phyloP scores from a whole-genome alignment of 352 stramenopile species.

The Phytophthora sp. region DNA sequence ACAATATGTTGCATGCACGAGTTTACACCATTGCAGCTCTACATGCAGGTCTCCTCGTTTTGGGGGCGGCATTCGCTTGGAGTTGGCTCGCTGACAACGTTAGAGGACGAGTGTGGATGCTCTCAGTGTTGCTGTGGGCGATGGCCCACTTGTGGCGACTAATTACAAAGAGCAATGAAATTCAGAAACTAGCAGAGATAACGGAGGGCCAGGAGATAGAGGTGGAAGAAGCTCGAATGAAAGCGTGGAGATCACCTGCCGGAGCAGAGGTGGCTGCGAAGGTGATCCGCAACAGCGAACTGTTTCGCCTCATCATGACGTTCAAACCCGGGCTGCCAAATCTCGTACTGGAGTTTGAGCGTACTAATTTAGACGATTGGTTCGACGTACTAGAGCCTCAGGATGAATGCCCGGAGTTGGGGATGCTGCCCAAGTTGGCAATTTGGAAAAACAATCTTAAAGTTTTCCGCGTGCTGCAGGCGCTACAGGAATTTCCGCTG shows the following conservation, averaged over 20 bases:
- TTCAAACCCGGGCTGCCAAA: conserved; percentile 16
- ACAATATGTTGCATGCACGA: not conserved
- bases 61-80: conserved; percentile 1
- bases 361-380: conserved; percentile 1
- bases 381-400: not conserved
- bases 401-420: conserved; percentile 4
- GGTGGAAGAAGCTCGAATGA: not conserved
- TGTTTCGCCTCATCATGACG: conserved; percentile 22
- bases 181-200: not conserved
- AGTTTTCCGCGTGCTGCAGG: conserved; percentile 10
- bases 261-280: conserved; percentile 4
- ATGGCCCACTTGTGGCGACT: conserved; percentile 4
- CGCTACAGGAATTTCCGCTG: conserved; percentile 1
- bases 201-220: not conserved
- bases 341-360: conserved; percentile 14
- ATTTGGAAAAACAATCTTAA: conserved; percentile 8
- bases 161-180: not conserved
- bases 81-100: conserved; percentile 2
- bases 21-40: not conserved
- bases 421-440: conserved; percentile 11
- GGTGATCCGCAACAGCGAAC: conserved; percentile 11
- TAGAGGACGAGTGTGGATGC: conserved; percentile 2
- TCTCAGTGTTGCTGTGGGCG: conserved; percentile 7
- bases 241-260: conserved; percentile 1
- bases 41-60: not conserved